phyloP scores from a whole-genome alignment of 805 yeast species.

The Henningerozyma blattae region DNA sequence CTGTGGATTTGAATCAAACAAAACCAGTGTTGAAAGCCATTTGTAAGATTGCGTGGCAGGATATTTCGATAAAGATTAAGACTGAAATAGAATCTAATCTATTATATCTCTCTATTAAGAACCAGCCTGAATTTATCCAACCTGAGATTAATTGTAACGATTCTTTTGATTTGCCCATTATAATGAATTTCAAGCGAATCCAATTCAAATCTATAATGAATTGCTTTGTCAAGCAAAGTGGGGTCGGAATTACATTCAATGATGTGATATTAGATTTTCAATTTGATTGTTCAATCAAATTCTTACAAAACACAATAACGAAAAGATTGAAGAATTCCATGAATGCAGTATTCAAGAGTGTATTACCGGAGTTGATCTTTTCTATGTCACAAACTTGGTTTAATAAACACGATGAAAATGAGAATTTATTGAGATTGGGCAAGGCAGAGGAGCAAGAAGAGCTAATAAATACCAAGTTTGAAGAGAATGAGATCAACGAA shows the following conservation, averaged over 20 bases:
- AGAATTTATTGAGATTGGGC: no score
- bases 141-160: conserved; percentile 24
- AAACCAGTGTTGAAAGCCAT: conserved; percentile 24
- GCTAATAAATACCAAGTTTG: conserved; percentile 5
- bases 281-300: conserved; percentile 25
- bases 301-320: conserved; percentile 24
- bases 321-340: conserved; percentile 23
- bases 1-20: conserved; percentile 13
- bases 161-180: conserved; percentile 25
- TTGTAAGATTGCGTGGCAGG: conserved; percentile 22
- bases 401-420: conserved; percentile 4
- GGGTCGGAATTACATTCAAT: conserved; percentile 26
- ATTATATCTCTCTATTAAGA: conserved; percentile 17
- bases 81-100: conserved; percentile 26
- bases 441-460: background rate
- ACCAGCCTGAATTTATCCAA: conserved; percentile 19
- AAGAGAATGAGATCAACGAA: conserved; percentile 25
- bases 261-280: conserved; percentile 25
- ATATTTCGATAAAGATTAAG: conserved; percentile 22
- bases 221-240: conserved; percentile 22
- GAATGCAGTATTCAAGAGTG: conserved; percentile 23
- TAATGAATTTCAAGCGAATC: conserved; percentile 23
- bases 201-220: conserved; percentile 25
- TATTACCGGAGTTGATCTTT: conserved; percentile 23
- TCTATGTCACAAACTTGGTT: conserved; percentile 25